Evolutionary conservation across 805 yeast genomes (phyloP).

Genomic region (Priceomyces haplophilus): DNA sequence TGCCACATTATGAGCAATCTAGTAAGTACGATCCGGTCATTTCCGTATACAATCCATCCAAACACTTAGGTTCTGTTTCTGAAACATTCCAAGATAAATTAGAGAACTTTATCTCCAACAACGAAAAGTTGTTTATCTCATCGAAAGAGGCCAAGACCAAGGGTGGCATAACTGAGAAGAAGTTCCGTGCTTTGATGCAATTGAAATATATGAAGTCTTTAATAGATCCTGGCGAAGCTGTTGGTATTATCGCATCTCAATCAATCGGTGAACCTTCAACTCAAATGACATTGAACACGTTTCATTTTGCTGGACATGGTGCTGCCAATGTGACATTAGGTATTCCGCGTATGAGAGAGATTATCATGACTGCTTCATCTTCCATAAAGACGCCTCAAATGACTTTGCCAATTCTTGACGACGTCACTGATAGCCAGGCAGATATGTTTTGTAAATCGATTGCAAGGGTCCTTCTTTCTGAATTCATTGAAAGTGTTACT

Average conservation of each 20-base stretch:
- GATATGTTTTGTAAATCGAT: slow-evolving; percentile 91
- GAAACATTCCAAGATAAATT: slow-evolving; percentile 81
- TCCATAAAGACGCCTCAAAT: slow-evolving; percentile 97
- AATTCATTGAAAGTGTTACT: slow-evolving; percentile 77
- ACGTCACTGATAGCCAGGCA: slow-evolving; percentile 82
- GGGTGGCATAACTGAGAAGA: slow-evolving; percentile 64
- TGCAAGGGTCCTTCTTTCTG: slow-evolving; percentile 79
- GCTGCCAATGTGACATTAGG: slow-evolving; percentile 99
- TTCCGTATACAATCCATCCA: slow-evolving; percentile 82
- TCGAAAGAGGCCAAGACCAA: slow-evolving; percentile 45
- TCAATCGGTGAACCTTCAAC: slow-evolving; percentile 99
- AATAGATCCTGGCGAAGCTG: slow-evolving; percentile 95
- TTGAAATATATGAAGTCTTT: slow-evolving; percentile 95
- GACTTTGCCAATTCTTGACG: slow-evolving; percentile 81
- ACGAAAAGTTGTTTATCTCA: slow-evolving; percentile 54
- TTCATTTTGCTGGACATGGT: slow-evolving; percentile 99
- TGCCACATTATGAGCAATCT: slow-evolving; percentile 62
- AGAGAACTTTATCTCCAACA: slow-evolving; percentile 61
- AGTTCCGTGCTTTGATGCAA: slow-evolving; percentile 95
- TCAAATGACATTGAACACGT: slow-evolving; percentile 95
- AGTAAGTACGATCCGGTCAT: slow-evolving; percentile 84
- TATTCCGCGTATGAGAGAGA: slow-evolving; percentile 99
- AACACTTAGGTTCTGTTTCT: slow-evolving; percentile 88
- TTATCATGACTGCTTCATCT: slow-evolving; percentile 97
- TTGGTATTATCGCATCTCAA: slow-evolving; percentile 97